Base-by-base conservation (phyloP, 2,329 filamentous ascomycete species). In the Aspergillus sp. region DNA sequence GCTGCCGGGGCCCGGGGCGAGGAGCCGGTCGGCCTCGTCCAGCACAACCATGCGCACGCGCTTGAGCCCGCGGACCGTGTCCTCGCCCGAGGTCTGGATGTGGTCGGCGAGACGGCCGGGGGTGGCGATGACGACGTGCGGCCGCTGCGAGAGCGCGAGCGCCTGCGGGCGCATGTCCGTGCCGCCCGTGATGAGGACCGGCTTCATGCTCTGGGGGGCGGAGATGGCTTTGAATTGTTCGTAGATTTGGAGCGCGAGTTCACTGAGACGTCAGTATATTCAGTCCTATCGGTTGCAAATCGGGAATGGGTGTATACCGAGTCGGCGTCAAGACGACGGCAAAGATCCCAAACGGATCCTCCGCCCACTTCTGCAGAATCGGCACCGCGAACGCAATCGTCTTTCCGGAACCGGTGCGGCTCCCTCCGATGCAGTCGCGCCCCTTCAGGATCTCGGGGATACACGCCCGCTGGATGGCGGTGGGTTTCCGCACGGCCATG, bases 161-260 rank as follows among this genome's bases (percentile, higher is more conserved):
- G 94, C 93, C 74, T 99, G 94, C 13, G 86, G 77, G 46, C 91
- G 85, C 90, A 97, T 97, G 68, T 99, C 93, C 25, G 88, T 85
- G 34, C 94, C 94, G 47, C 94, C 94, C 1, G 91, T 97, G 40
- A 99, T 82, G n/a, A 99, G 81, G 42, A 93, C 80, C 3, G 88
- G 86, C 71, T 96, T 96, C 60, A 99, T 82, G 52, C 87, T 88
- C 65, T 96, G 91, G 0, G 89, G 88, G 3, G 91, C 86, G 2
- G 91, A 93, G 50, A 99, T 91, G 13, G 94, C 94, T 67, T 91
- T 91, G 76, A 97, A 87, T 71, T 99, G 94, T 75, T 99, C 94
- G 70, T 88, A 95, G 46, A 99, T 97, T 69, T 99, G 94, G 19
- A 97, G 82, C 3, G 94, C 94, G 53, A 99, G 83, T 76, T 99